phyloP scores from a whole-genome alignment of 345 rosid genomes.

The Hevea brasiliensis region DNA sequence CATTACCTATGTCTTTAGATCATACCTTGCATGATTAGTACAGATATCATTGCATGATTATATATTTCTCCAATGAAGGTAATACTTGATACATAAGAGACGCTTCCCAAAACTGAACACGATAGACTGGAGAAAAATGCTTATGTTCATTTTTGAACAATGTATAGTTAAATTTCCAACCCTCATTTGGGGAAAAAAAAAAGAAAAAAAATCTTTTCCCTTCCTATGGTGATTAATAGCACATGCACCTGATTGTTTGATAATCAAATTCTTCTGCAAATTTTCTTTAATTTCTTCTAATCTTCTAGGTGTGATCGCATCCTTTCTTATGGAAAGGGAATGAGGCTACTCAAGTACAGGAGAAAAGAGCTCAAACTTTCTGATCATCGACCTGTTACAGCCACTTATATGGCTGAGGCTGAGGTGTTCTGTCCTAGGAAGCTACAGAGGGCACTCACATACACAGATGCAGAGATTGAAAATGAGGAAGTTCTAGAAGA shows the following conservation, averaged over 20 bases:
- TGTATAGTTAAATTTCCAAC: too few species aligned
- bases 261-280: constrained; percentile 4
- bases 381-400: constrained; percentile 95
- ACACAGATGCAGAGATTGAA: constrained; percentile 85
- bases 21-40: too few species aligned
- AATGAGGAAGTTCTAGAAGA: constrained; percentile 38
- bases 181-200: too few species aligned
- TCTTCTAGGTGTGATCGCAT: constrained; percentile 84
- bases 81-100: too few species aligned
- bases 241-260: neutral
- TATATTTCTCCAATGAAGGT: too few species aligned
- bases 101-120: too few species aligned
- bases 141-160: too few species aligned
- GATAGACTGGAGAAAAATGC: too few species aligned
- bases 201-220: neutral
- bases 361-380: constrained; percentile 72
- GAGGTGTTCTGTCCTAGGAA: constrained; percentile 76
- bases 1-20: too few species aligned
- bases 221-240: neutral
- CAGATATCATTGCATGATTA: too few species aligned
- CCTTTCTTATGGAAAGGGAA: constrained; percentile 75
- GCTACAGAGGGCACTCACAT: constrained; percentile 82
- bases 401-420: constrained; percentile 74
- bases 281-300: neutral
- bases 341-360: constrained; percentile 67